phyloP scores from a whole-genome alignment of 768 basidiomycete genomes.

The Rubroboletus satanas region DNA sequence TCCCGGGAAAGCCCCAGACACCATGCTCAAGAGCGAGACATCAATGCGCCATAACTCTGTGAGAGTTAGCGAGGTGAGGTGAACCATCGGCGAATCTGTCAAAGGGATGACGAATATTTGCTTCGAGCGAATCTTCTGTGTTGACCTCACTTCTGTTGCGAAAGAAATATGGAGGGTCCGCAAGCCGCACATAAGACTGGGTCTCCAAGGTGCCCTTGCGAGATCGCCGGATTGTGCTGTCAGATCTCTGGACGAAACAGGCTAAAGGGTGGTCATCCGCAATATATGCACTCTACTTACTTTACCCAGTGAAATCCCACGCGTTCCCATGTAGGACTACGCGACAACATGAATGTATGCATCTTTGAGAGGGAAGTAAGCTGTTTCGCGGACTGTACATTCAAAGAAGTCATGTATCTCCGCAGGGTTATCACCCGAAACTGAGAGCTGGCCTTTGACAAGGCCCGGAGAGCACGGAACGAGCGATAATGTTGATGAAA shows the following conservation, averaged over 20 bases:
- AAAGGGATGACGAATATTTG: conserved; percentile 34
- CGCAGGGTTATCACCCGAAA: conserved; percentile 44
- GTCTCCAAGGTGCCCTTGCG: conserved; percentile 25
- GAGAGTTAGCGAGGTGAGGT: conserved; percentile 47
- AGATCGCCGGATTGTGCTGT: conserved; percentile 16
- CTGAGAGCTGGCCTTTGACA: conserved; percentile 39
- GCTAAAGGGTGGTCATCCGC: background rate
- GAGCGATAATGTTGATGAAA: conserved; percentile 16
- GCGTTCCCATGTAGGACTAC: conserved; percentile 7
- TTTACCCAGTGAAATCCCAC: conserved; percentile 44
- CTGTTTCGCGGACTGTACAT: conserved; percentile 18
- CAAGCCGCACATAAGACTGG: conserved; percentile 33
- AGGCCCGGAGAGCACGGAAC: conserved; percentile 36
- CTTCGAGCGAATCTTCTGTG: conserved; percentile 39
- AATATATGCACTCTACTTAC: conserved; percentile 34
- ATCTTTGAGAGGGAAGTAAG: conserved; percentile 29
- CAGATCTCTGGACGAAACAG: conserved; percentile 16
- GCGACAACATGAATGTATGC: conserved; percentile 31
- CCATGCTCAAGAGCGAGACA: conserved; percentile 39
- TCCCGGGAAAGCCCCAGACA: conserved; percentile 44
- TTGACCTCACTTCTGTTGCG: conserved; percentile 38
- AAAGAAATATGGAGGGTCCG: conserved; percentile 42
- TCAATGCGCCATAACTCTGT: conserved; percentile 58
- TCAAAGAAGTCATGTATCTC: conserved; percentile 26
- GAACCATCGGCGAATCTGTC: conserved; percentile 23